These are phyloP conservation scores for Podila verticillata DNA, from an alignment of 192 early-diverging fungal genomes.

Conservation along the genomic window DNA sequence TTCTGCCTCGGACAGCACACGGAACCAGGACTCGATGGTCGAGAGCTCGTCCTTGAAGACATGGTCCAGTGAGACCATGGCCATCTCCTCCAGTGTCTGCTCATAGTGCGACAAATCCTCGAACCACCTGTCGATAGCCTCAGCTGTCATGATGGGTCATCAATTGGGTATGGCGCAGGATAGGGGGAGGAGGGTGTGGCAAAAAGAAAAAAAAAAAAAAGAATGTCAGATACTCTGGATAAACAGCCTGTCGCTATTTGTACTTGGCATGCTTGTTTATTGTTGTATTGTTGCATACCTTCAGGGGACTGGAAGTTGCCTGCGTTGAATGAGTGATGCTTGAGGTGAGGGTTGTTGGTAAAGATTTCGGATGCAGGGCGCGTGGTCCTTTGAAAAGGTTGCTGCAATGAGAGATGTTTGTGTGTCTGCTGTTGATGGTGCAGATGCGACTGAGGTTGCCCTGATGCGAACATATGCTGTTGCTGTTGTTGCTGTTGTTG, in stretches of 20 bases:
- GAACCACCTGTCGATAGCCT: conserved; percentile 90
- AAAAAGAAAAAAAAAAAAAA: background rate
- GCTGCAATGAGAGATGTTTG: background rate
- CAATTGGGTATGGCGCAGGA: background rate
- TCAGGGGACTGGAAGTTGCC: conserved; percentile 46
- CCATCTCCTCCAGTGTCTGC: conserved; percentile 92
- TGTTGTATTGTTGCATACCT: conserved; percentile 18
- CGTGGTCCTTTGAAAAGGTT: conserved; percentile 20
- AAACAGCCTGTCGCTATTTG: background rate
- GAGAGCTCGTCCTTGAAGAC: conserved; percentile 91
- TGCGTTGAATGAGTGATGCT: conserved; percentile 30
- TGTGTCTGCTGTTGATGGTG: background rate
- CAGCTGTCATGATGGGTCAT: conserved; percentile 33
- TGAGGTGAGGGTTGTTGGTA: conserved; percentile 21
- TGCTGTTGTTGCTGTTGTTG: conserved; percentile 16
- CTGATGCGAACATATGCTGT: conserved; percentile 9
- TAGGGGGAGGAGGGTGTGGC: background rate
- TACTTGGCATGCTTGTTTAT: background rate
- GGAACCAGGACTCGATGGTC: conserved; percentile 96
- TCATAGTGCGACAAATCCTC: conserved; percentile 93
- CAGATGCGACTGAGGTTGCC: background rate
- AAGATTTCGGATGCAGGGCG: conserved; percentile 48
- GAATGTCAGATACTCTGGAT: background rate
- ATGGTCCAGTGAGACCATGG: conserved; percentile 79
- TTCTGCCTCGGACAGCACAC: conserved; percentile 88